Base-by-base conservation (phyloP, 208 protist genomes). In the Trypanosoma caninum region DNA sequence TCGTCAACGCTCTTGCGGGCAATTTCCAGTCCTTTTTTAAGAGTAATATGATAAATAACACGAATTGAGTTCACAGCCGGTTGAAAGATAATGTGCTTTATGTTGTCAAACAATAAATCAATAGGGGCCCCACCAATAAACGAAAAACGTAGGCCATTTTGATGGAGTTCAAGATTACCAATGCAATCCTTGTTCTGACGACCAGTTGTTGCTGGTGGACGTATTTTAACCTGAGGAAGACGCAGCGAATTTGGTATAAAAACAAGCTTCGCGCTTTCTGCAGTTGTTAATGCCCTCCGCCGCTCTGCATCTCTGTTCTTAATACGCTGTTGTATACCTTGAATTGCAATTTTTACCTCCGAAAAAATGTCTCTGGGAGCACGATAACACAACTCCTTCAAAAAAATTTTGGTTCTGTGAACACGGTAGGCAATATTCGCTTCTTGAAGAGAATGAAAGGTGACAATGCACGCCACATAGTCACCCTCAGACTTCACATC, bases 31-130 rank as follows among this genome's bases (percentile, higher is more conserved):
- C 85, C 78, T 75, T 97, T 89, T 47, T 98, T 85, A 16, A 99
- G 79, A 41, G 98, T 97, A 31, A 99, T 84, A 73, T 99, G 97
- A 57, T 99, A 90, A 57, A 99, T 82, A 3, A 97, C 94, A 33
- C 81, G 74, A 27, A 98, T 91, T 28, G 80, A 72, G 33, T 96
- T 89, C 31, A 98, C 80, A 16, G 84, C 89, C 1, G 93, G 93
- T 72, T 99, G 97, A 58, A 99, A 99, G 57, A 99, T 97, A 57
- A 97, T 77, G 73, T 99, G 92, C 66, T 96, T 96, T 42, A 99
- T 91, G 68, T 99, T 99, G 18, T 90, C 87, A 64, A 97, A 99
- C 4, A 97, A 50, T 37, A 99, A 84, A 52, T 98, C 95, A 25
- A 98, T 66, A 30, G 82, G 80, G 2, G 68, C 52, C 9, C 81